Evolutionary conservation across 257 asterid species (phyloP), one percentile per base, ranked within the genome.

Genomic region (Gynochthodes officinalis): DNA sequence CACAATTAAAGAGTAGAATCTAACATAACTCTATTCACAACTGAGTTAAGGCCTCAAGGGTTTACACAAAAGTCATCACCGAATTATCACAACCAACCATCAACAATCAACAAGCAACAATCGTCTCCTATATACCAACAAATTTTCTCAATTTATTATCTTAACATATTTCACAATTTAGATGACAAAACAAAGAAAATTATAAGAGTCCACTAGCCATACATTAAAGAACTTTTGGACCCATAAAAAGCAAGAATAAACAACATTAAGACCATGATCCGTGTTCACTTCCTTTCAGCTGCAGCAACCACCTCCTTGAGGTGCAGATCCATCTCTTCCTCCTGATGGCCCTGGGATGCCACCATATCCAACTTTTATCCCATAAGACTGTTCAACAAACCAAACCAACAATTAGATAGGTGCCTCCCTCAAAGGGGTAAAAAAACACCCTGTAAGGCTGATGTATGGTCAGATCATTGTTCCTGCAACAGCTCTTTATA

Each of bases 281-380:
- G 18, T 52, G 3, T 30, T 59, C 18, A 59, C n/a, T 69, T 55
- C 11, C 43, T 68, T 69, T 89, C 82, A 95, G 78, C 94, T 72
- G 87, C 98, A 95, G 84, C 99, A 92, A 68, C 96, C 96, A 68
- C 97, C 97, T 54, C 82, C 89, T 78, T 89, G 99, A 73, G 96
- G 75, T 67, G 82, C 83, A 69, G 86, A 73, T 67, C 92, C 96
- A 68, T 81, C 95, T 75, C 97, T 84, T 42, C 94, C 90, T 39
- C 94, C 92, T 40, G 97, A 85, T 15, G 96, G 83, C 69, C 97
- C 96, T 0, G 89, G 92, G 59, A 86, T 82, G 54, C 96, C 94
- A 62, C 93, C 95, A 28, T 89, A 86, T 39, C 99, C 99, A 25
- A 95, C 91, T 86, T 92, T 90, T 63, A 95, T 95, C 49, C 99